A percentile compares a stretch with the other conserved stretches of the same genome.
Conservation (phyloP, 371 early-diverging fungal genomes). For the Mortierella sp. region DNA sequence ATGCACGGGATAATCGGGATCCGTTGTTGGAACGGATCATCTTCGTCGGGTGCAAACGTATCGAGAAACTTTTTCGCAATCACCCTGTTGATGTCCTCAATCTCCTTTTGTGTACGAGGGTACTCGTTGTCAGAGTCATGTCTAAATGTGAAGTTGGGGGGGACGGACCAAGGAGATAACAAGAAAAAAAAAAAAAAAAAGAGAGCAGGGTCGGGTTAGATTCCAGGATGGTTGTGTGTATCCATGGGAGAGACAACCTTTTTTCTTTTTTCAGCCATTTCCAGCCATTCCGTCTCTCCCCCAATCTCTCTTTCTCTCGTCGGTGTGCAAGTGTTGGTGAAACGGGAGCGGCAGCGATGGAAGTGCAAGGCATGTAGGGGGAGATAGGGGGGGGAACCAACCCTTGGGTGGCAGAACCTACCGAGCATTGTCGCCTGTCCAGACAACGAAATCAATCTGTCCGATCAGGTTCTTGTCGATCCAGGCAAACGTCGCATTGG, state of each 20-base stretch:
- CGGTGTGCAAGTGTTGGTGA: too few species aligned
- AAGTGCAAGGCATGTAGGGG: too few species aligned
- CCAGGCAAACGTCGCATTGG: constrained; percentile 77
- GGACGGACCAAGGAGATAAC: neutral
- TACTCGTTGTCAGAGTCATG: constrained; percentile 78
- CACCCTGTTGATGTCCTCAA: constrained; percentile 61
- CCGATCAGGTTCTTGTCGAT: constrained; percentile 64
- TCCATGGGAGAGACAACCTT: too few species aligned
- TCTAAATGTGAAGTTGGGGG: constrained; percentile 47
- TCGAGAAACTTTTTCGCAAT: constrained; percentile 55
- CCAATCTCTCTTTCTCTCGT: neutral
- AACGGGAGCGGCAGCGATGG: too few species aligned
- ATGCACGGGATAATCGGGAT: constrained; percentile 71
- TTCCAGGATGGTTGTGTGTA: too few species aligned
- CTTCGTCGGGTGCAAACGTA: constrained; percentile 38
- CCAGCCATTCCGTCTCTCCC: neutral
- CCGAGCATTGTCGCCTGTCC: constrained; percentile 86
- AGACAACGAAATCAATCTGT: constrained; percentile 80
- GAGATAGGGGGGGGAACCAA: too few species aligned
- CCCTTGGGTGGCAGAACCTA: too few species aligned
- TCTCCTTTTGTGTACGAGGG: constrained; percentile 70
- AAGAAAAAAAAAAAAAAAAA: neutral
- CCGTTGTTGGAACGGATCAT: constrained; percentile 46
- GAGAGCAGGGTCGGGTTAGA: neutral
- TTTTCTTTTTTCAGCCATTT: too few species aligned